Evolutionary conservation across 768 basidiomycete species (phyloP), one percentile per base, ranked within the genome.

Genomic region (Tricholoma terreum): DNA sequence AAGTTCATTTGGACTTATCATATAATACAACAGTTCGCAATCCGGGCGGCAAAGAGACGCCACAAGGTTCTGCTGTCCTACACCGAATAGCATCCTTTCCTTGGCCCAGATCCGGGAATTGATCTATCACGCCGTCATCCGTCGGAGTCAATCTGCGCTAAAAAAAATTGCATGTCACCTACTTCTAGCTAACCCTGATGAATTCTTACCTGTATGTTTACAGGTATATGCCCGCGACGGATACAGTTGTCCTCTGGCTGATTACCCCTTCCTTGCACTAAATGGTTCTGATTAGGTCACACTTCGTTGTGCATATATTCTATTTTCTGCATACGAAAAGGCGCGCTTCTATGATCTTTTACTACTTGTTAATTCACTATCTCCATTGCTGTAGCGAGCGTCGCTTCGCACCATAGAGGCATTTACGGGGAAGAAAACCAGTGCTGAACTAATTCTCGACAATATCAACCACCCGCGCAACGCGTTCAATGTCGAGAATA

Each of bases 381-480:
- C 33, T 34, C n/a, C n/a, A n/a, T n/a, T n/a, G n/a, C n/a, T n/a
- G n/a, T n/a, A n/a, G n/a, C n/a, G n/a, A n/a, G n/a, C n/a, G 11
- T 34, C 17, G 21, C 50, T 34, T 4, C 22, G 19, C 17, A n/a
- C 50, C 34, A n/a, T 51, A 34, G 50, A 51, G 22, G 17, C 31
- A 19, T 51, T 51, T 51, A 36, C 50, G 34, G 50, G 33, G 35
- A n/a, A n/a, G n/a, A n/a, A n/a, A n/a, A n/a, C n/a, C n/a, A n/a
- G n/a, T n/a, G n/a, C n/a, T n/a, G 12, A 24, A 19, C 19, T 21
- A n/a, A 51, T 51, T 34, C 31, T 3, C 50, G 50, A 51, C 34
- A 60, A 55, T 9, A 55, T 61, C 46, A 58, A 61, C 34, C 57
- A 61, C 55, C 57, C 60, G 7, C 49, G 24, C 22, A 61, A 61